phyloP scores from a whole-genome alignment of 176 grass and related monocot species.

The Hsuehochloa calcarea region DNA sequence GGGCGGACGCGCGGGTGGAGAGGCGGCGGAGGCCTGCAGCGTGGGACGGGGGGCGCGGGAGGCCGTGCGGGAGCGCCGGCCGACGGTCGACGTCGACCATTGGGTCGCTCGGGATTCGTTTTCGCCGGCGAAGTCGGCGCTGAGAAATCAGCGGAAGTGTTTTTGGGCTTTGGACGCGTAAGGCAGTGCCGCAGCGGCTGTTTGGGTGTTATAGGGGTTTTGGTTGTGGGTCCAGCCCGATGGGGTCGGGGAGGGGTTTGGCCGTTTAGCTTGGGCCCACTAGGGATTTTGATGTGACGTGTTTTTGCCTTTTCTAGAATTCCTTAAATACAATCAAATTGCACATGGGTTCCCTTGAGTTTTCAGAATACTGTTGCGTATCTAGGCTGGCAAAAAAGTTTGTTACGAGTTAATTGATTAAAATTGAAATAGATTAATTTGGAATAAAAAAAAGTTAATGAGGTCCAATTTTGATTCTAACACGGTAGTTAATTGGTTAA shows the following conservation, averaged over 20 bases:
- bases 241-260: not conserved
- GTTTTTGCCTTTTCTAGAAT: not conserved
- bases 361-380: not conserved
- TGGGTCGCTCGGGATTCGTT: not conserved
- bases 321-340: not conserved
- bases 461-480: too few relatives aligned
- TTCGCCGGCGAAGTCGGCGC: conserved; percentile 1
- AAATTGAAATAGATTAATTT: too few relatives aligned
- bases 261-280: not conserved
- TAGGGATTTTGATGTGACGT: not conserved
- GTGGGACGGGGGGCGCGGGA: conserved; percentile 43
- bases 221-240: not conserved
- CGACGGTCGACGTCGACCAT: conserved; percentile 64
- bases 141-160: not conserved
- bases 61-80: conserved; percentile 32
- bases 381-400: too few relatives aligned
- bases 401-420: too few relatives aligned
- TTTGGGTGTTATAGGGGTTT: not conserved
- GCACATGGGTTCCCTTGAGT: not conserved
- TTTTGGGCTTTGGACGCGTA: not conserved
- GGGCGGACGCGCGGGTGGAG: conserved; percentile 59
- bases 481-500: too few relatives aligned
- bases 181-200: not conserved
- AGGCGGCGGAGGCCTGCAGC: conserved; percentile 61
- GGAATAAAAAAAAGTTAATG: too few relatives aligned